Evolutionary conservation across 148 eudicot species (phyloP).

Genomic region (Persicaria maculosa): DNA sequence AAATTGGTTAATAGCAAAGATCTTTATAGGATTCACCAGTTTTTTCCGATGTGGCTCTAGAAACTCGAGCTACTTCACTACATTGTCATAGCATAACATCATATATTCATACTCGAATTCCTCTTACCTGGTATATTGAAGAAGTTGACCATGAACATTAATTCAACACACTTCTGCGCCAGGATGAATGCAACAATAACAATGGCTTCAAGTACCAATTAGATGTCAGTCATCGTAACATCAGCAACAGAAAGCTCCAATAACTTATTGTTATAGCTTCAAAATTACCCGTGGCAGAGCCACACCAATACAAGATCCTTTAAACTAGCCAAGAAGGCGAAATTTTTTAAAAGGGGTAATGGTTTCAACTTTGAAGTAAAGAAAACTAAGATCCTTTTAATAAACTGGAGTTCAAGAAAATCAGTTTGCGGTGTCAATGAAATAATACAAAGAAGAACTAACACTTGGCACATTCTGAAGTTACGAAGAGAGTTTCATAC

Average conservation of each 20-base stretch:
- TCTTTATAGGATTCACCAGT: not conserved
- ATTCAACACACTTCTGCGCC: too few species aligned
- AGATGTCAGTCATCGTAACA: not conserved
- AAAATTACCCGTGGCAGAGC: not conserved
- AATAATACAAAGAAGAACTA: constrained; percentile 13
- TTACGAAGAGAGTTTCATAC: constrained; percentile 45
- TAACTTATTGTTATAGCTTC: not conserved
- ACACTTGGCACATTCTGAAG: not conserved
- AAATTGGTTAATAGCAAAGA: constrained; percentile 1
- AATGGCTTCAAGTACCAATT: not conserved
- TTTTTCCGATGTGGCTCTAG: not conserved
- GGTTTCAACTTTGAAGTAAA: not conserved
- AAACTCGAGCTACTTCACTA: not conserved
- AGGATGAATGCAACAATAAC: too few species aligned
- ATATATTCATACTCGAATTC: too few species aligned
- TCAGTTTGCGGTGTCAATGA: constrained; percentile 4
- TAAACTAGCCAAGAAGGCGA: not conserved
- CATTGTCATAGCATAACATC: too few species aligned
- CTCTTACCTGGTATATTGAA: too few species aligned
- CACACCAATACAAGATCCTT: constrained; percentile 12
- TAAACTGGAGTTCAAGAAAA: constrained; percentile 6
- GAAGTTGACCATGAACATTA: too few species aligned
- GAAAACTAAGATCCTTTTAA: too few species aligned
- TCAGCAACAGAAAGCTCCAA: not conserved
- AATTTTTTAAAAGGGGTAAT: not conserved